Percentiles rank a stretch among this genome's conserved stretches.
Conservation (phyloP, 2,329 filamentous ascomycete species). For the Triangularia setosa region DNA sequence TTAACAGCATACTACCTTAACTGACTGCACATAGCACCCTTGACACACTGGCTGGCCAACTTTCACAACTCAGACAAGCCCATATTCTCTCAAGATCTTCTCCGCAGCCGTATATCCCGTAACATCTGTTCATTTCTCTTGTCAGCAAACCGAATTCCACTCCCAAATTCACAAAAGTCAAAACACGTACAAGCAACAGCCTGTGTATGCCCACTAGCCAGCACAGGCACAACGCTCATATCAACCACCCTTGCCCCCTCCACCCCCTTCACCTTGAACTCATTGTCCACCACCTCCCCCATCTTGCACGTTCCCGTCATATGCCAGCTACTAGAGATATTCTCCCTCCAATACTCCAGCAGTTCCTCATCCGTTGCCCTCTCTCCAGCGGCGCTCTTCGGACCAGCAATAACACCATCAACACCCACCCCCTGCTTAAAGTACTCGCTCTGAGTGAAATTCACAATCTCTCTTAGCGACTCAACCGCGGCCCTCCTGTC, state of each 20-base stretch:
- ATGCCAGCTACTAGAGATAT: constrained; percentile 47
- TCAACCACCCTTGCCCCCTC: constrained; percentile 48
- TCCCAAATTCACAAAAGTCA: no score
- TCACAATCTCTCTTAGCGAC: constrained; percentile 40
- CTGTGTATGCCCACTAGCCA: constrained; percentile 50
- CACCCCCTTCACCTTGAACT: constrained; percentile 46
- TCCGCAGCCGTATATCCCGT: constrained; percentile 50
- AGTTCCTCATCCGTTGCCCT: constrained; percentile 51
- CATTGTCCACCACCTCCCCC: constrained; percentile 51
- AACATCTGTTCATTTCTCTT: constrained; percentile 32
- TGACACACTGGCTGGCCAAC: neutral
- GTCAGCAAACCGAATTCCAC: no score
- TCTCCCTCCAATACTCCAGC: constrained; percentile 41
- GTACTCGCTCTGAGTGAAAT: constrained; percentile 39
- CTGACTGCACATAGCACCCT: neutral
- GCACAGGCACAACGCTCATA: constrained; percentile 48
- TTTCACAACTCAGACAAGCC: neutral
- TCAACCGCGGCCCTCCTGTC: constrained; percentile 50
- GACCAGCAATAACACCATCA: constrained; percentile 38
- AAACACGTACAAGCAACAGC: constrained; percentile 40
- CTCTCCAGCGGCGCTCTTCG: constrained; percentile 28
- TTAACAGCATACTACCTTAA: no score
- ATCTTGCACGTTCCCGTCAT: constrained; percentile 56
- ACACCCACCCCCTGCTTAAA: constrained; percentile 40
- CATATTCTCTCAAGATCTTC: constrained; percentile 33